Evolutionary conservation across 495 filamentous ascomycete species (phyloP), one percentile per base, ranked within the genome.

Genomic region (Chaetomium tenue): DNA sequence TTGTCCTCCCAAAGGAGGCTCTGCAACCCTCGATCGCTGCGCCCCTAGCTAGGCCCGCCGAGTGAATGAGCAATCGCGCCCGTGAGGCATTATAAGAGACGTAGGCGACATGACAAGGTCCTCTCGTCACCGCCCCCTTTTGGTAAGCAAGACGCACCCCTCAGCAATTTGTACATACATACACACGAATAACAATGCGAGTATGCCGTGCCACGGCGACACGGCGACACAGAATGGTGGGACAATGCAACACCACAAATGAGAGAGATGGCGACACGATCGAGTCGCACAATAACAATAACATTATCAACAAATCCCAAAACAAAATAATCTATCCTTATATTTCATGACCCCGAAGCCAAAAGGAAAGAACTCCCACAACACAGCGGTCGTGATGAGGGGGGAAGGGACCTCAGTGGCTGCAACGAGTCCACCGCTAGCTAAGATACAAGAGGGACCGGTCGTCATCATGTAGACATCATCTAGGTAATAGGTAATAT

Each of bases 241-340:
- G 2, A 44, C 40, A 7, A 11, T 8, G 33, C 40, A 44, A 44
- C 40, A 44, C 13, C 5, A 15, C 15, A 18, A 44, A 44, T 16
- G 40, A 44, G 13, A 4, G 13, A 2, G 3, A n/a, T n/a, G 40
- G 16, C 40, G 40, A 44, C 13, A 16, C 2, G 40, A 15, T 44
- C 40, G 16, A 16, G 5, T 44, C 13, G 40, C 11, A 16, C 13
- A 44, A 44, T 44, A 47, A n/a, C 44, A 47, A n/a, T 20, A 28
- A 9, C 51, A 54, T 30, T 12, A 54, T 33, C 51, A 30, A 5
- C 15, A 33, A 22, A 22, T 47, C 15, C 30, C 2, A n/a, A 18
- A 46, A 18, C 2, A 46, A n/a, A 46, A 46, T 26, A 53, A 30
- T 53, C 51, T 53, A 53, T 53, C 25, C 51, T 6, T 53, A 53